Evolutionary conservation across 108 stramenopile genomes (phyloP).

Genomic region (Skeletonema grethae): DNA sequence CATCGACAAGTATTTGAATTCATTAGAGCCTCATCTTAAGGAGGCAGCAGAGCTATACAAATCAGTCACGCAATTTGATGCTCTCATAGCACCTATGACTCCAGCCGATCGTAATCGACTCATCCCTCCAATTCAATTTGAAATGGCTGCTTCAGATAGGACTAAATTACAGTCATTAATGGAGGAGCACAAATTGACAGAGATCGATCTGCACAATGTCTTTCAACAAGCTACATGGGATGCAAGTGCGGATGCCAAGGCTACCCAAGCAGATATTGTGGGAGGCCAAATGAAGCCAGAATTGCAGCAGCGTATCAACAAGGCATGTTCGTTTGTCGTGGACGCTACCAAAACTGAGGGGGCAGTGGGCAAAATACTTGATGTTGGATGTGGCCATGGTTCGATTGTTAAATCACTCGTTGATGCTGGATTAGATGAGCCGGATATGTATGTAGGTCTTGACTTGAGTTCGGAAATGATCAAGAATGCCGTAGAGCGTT

Average conservation of each 20-base stretch:
- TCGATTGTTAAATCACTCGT: conserved; percentile 58
- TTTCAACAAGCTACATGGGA: conserved; percentile 76
- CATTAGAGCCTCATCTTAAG: conserved; percentile 54
- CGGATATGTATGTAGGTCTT: conserved; percentile 59
- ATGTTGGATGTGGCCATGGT: conserved; percentile 80
- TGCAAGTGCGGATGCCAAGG: conserved; percentile 82
- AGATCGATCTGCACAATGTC: conserved; percentile 61
- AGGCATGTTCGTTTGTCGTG: conserved; percentile 55
- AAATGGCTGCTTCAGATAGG: conserved; percentile 50
- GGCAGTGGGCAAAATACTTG: conserved; percentile 44
- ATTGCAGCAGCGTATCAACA: conserved; percentile 47
- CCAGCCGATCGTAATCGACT: conserved; percentile 40
- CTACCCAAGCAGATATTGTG: conserved; percentile 53
- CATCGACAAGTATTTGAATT: conserved; percentile 42
- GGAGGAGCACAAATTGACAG: conserved; percentile 39
- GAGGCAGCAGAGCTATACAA: conserved; percentile 60
- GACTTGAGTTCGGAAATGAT: conserved; percentile 79
- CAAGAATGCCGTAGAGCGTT: conserved; percentile 55
- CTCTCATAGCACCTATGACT: conserved; percentile 45
- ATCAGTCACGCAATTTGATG: conserved; percentile 53
- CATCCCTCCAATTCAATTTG: conserved; percentile 42
- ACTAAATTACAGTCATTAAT: conserved; percentile 47
- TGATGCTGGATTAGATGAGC: conserved; percentile 49
- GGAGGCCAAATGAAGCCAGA: conserved; percentile 60
- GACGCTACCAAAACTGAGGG: conserved; percentile 38